Conservation (phyloP, 1,284 basidiomycete species). For the Sanghuangporus weigelae region DNA sequence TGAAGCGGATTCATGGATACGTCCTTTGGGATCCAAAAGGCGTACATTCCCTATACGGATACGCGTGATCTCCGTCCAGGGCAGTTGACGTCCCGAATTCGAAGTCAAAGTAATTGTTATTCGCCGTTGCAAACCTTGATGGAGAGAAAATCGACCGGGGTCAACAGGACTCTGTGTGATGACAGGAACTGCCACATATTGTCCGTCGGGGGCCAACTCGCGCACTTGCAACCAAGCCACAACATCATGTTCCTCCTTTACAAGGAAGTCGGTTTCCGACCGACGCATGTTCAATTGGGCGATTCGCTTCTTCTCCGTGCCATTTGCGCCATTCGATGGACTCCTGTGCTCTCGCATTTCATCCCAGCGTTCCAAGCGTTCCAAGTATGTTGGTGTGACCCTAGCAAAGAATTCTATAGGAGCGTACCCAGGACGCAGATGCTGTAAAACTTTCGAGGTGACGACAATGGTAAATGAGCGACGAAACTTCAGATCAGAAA, state of each 20-base stretch:
- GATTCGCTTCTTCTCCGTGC: conserved; percentile 33
- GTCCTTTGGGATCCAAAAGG: conserved; percentile 80
- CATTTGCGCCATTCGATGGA: conserved; percentile 23
- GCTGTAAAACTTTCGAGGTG: conserved; percentile 66
- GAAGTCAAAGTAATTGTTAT: conserved; percentile 75
- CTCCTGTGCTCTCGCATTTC: conserved; percentile 72
- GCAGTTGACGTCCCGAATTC: conserved; percentile 84
- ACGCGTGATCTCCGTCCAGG: conserved; percentile 78
- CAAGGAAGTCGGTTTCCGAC: conserved; percentile 89
- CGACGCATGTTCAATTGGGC: conserved; percentile 72
- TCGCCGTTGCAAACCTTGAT: conserved; percentile 90
- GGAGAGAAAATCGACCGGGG: conserved; percentile 82
- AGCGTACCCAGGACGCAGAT: conserved; percentile 72
- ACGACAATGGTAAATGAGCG: conserved; percentile 76
- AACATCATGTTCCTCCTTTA: conserved; percentile 85
- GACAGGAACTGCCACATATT: conserved; percentile 83
- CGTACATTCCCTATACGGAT: conserved; percentile 81
- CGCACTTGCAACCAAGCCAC: conserved; percentile 82
- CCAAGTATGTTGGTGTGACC: conserved; percentile 75
- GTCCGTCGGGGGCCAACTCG: conserved; percentile 82
- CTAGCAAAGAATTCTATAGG: conserved; percentile 87
- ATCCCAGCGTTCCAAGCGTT: conserved; percentile 88
- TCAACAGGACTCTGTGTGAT: conserved; percentile 74
- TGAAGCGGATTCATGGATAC: conserved; percentile 69
- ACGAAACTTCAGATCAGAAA: conserved; percentile 76